Percentiles rank a stretch among this genome's conserved stretches.
Evolutionary conservation across 345 rosid species (phyloP).

Genomic region (Luvunga scandens): DNA sequence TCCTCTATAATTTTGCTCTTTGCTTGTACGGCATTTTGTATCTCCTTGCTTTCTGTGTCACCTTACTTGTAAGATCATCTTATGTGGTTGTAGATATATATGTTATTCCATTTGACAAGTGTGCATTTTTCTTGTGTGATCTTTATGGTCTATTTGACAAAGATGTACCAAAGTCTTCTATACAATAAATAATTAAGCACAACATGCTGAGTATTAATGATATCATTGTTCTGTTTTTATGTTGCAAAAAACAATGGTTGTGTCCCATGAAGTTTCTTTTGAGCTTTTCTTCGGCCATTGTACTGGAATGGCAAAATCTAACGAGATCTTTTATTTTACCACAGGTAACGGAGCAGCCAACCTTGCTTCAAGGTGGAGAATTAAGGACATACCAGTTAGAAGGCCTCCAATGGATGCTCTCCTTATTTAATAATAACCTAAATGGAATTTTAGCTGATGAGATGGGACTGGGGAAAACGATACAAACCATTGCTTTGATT

Average conservation of each 20-base stretch:
- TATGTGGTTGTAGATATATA: not conserved
- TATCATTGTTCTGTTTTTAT: not conserved
- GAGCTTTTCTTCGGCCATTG: not conserved
- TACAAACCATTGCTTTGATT: conserved; percentile 89
- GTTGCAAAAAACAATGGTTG: not conserved
- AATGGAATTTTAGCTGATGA: conserved; percentile 99
- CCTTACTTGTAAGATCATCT: not conserved
- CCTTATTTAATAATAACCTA: conserved; percentile 92
- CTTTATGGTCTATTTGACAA: not conserved
- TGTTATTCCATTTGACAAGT: not conserved
- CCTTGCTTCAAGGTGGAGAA: conserved; percentile 90
- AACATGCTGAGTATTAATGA: not conserved
- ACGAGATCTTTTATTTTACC: conserved; percentile 20
- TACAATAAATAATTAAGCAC: not conserved
- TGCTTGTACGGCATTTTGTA: not conserved
- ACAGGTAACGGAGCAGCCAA: conserved; percentile 96
- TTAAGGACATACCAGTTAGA: conserved; percentile 88
- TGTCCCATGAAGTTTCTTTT: not conserved
- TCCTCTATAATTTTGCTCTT: not conserved
- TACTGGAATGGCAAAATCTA: conserved; percentile 16
- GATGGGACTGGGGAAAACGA: conserved; percentile 99
- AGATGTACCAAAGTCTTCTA: not conserved
- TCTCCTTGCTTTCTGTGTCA: not conserved
- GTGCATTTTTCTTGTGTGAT: not conserved
- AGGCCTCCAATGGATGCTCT: conserved; percentile 99